Percentiles rank a stretch among this genome's conserved stretches.
Conservation (phyloP, 441 rosid genomes). For the Gossypium schwendimanii region DNA sequence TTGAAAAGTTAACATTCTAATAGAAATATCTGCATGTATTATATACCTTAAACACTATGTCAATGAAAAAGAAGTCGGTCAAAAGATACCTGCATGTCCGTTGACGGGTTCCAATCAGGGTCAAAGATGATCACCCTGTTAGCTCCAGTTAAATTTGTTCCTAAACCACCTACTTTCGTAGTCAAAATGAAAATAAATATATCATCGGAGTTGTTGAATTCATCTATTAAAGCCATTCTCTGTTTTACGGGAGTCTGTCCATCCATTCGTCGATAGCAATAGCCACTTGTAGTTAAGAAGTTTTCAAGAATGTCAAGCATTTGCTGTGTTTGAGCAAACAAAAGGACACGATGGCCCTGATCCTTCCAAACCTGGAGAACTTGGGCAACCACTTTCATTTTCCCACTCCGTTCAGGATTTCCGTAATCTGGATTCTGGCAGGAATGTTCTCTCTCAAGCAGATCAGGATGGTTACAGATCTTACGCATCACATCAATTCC, state of each 20-base stretch:
- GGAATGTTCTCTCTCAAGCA: constrained; percentile 89
- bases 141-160: constrained; percentile 91
- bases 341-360: constrained; percentile 88
- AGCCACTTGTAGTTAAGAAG: constrained; percentile 55
- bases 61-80: constrained; percentile 4
- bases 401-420: constrained; percentile 85
- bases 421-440: constrained; percentile 75
- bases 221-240: constrained; percentile 96
- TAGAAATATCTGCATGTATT: not conserved
- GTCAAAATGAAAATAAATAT: constrained; percentile 78
- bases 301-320: constrained; percentile 92
- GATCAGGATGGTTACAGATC: constrained; percentile 97
- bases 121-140: constrained; percentile 92
- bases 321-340: constrained; percentile 89
- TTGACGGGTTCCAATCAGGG: constrained; percentile 99
- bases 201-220: constrained; percentile 65
- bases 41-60: constrained; percentile 1
- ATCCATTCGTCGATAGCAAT: constrained; percentile 87
- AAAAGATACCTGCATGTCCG: constrained; percentile 76
- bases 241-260: constrained; percentile 79
- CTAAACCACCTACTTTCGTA: constrained; percentile 94
- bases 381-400: constrained; percentile 80
- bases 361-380: constrained; percentile 84
- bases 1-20: not conserved
- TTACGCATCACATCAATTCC: constrained; percentile 99